Base-by-base conservation (phyloP, 139 green algal species). In the Micractinium conductrix region DNA sequence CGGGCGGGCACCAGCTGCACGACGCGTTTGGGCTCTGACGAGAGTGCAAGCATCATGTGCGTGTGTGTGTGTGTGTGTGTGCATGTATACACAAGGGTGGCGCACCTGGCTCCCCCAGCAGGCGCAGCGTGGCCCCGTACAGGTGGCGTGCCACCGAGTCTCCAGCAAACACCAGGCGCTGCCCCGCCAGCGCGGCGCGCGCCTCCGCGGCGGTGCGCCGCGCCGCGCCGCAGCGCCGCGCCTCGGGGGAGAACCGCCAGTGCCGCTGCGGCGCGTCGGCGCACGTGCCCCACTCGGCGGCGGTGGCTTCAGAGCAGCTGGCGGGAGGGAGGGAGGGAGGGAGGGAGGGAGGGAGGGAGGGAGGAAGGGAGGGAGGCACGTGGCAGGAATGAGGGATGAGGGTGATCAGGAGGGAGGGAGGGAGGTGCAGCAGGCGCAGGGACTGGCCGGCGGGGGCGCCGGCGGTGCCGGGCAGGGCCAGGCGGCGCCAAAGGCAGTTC, bases 101-200 rank as follows among this genome's bases (percentile, higher is more conserved):
- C n/a, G n/a, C n/a, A n/a, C 78, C 78, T 74, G 62, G 62, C 45
- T 60, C 22, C 5, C 78, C 78, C 80, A 85, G 69, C 68, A 79
- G 80, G 42, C 80, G 69, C 38, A 85, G 53, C 37, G 38, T 37
- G 12, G 80, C 80, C 10, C 35, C 69, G 22, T 80, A 85, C 80
- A 85, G 69, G 6, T 45, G 58, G 0, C 80, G 68, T 2, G 69
- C 53, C 19, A 85, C 72, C 3, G 80, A 85, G 53, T 85, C 80
- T 6, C 80, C 80, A 16, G 69, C 80, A 80, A 85, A 85, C 70
- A 60, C 70, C 69, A 85, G 45, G 21, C 71, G 53, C 53, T 48
- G 40, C 24, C 80, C 80, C 26, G 4, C 60, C 19, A 85, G 80
- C 68, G 43, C 30, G 9, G 8, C 9, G 0, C 40, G 50, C 4